Conservation (phyloP, 1,139 yeast species). For the Yamadazyma trypodendri region DNA sequence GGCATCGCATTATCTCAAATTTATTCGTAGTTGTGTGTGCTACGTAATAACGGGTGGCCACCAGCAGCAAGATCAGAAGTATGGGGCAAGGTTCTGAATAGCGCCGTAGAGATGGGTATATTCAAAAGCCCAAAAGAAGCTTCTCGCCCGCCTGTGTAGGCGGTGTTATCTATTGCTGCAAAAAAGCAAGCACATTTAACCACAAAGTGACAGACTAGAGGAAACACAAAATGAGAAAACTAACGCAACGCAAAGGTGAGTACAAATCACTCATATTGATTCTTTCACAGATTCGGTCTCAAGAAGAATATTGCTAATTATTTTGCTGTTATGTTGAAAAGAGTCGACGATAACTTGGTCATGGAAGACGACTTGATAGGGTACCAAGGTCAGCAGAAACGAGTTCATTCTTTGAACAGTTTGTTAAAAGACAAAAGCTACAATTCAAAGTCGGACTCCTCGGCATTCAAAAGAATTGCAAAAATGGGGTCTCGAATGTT, state of each 20-base stretch:
- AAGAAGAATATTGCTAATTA: not conserved
- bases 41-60: too few relatives aligned
- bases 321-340: not conserved
- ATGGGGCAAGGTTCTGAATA: too few relatives aligned
- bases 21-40: too few relatives aligned
- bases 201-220: too few relatives aligned
- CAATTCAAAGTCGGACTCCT: conserved; percentile 6
- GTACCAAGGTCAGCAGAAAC: not conserved
- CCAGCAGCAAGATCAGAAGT: too few relatives aligned
- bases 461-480: conserved; percentile 19
- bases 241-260: too few relatives aligned
- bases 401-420: conserved; percentile 17
- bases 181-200: too few relatives aligned
- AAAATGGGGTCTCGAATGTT: conserved; percentile 20
- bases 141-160: too few relatives aligned
- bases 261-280: too few relatives aligned
- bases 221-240: too few relatives aligned
- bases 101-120: too few relatives aligned
- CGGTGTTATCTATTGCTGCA: conserved; percentile 3
- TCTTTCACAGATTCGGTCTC: not conserved
- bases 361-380: not conserved
- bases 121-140: too few relatives aligned
- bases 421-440: conserved; percentile 14
- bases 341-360: not conserved
- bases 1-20: conserved; percentile 2